Conservation (phyloP, 345 rosid genomes). For the Arabidopsis thaliana region TAIR10.1 NC_003076.8:1758501-1759000, state of each 20-base stretch:
- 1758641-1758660: background rate
- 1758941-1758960: conserved; percentile 27
- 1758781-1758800: conserved; percentile 34
- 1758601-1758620: background rate
- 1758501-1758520: background rate
- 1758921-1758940: conserved; percentile 42
- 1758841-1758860: conserved; percentile 40
- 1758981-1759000: background rate
- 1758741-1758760: background rate
- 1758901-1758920: conserved; percentile 41
- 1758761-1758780: conserved; percentile 41
- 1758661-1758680: background rate
- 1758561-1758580: background rate
- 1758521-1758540: background rate
- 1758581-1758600: background rate
- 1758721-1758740: conserved; percentile 36
- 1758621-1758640: conserved; percentile 27
- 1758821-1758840: conserved; percentile 31
- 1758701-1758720: conserved; percentile 7
- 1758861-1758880: conserved; percentile 17
- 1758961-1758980: conserved; percentile 41
- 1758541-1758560: background rate
- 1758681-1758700: background rate
- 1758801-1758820: conserved; percentile 18
- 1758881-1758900: conserved; percentile 37